phyloP scores from a whole-genome alignment of 495 filamentous ascomycete genomes.

The Filosporella fistucella region DNA sequence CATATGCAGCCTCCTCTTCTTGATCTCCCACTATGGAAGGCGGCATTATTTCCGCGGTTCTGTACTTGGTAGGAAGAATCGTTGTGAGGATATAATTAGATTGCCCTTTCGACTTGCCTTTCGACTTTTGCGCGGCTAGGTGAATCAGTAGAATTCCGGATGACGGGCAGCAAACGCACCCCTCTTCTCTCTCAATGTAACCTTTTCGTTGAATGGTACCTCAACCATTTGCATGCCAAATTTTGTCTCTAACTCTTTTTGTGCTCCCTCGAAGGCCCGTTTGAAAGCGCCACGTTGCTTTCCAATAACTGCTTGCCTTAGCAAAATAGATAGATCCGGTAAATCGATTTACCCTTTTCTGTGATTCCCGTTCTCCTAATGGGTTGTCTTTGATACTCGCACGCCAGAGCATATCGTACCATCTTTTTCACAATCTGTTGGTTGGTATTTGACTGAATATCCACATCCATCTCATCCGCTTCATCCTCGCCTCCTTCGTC shows the following conservation, averaged over 20 bases:
- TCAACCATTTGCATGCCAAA: slow-evolving; percentile 27
- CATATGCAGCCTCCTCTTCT: slow-evolving; percentile 69
- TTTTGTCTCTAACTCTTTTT: slow-evolving; percentile 31
- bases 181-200: slow-evolving; percentile 68
- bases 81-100: slow-evolving; percentile 74
- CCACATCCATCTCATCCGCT: slow-evolving; percentile 31
- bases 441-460: slow-evolving; percentile 31
- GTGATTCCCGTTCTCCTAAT: slow-evolving; percentile 76
- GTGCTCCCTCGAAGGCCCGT: slow-evolving; percentile 61
- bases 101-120: slow-evolving; percentile 42
- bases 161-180: slow-evolving; percentile 28
- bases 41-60: slow-evolving; percentile 57
- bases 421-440: slow-evolving; percentile 79
- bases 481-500: slow-evolving; percentile 29
- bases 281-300: slow-evolving; percentile 59
- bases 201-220: slow-evolving; percentile 57
- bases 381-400: slow-evolving; percentile 77
- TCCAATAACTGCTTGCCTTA: slow-evolving; percentile 40
- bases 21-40: slow-evolving; percentile 62
- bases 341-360: slow-evolving; percentile 52
- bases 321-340: not conserved
- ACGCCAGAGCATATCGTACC: slow-evolving; percentile 82
- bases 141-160: not conserved
- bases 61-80: slow-evolving; percentile 60
- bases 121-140: slow-evolving; percentile 37